These are phyloP conservation scores for Aotearoamyces nothofagi DNA, from an alignment of 2,329 filamentous ascomycete species.

Conservation along the genomic window DNA sequence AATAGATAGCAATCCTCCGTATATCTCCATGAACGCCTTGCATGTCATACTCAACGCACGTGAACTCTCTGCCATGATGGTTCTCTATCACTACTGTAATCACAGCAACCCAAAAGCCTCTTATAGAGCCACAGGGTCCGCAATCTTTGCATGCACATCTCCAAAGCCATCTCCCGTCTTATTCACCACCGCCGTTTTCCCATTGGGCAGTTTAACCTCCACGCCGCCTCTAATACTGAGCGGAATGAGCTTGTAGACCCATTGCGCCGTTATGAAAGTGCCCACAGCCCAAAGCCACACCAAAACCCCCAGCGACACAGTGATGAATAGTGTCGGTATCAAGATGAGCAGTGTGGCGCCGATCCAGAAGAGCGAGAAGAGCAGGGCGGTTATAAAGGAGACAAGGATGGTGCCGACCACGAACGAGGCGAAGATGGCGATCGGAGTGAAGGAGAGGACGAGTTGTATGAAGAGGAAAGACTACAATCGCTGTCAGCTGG, in stretches of 20 bases:
- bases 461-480: slow-evolving; percentile 53
- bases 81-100: no score
- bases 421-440: slow-evolving; percentile 56
- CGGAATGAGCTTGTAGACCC: slow-evolving; percentile 25
- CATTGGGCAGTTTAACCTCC: slow-evolving; percentile 10
- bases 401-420: slow-evolving; percentile 44
- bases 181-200: slow-evolving; percentile 9
- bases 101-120: no score
- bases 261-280: slow-evolving; percentile 35
- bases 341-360: slow-evolving; percentile 52
- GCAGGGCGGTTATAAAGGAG: slow-evolving; percentile 42
- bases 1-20: no score
- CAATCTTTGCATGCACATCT: slow-evolving; percentile 5
- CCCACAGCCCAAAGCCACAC: slow-evolving; percentile 54
- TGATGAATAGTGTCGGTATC: slow-evolving; percentile 52
- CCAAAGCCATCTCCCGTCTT: slow-evolving; percentile 11
- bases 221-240: slow-evolving; percentile 8
- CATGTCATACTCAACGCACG: no score
- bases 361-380: slow-evolving; percentile 54
- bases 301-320: slow-evolving; percentile 43
- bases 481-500: slow-evolving; percentile 23
- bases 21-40: no score
- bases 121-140: no score
- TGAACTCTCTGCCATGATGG: no score
- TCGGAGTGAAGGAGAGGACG: slow-evolving; percentile 47